Percentiles rank a stretch among this genome's conserved stretches.
Conservation (phyloP, 345 rosid species). For the Pistacia atlantica region DNA sequence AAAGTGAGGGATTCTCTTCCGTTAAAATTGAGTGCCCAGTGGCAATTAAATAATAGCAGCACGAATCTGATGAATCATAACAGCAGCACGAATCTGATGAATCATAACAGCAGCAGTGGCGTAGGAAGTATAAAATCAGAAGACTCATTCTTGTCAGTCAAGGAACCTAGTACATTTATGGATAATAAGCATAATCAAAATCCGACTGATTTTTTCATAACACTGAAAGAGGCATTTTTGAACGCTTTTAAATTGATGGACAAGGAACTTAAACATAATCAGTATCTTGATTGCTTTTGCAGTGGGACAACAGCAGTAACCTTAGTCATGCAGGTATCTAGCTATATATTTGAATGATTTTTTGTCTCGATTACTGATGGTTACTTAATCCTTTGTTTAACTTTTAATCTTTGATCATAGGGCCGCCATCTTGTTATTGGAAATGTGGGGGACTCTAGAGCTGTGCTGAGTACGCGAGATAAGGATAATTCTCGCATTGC, state of each 20-base stretch:
- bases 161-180: conserved; percentile 55
- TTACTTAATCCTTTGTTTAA: not conserved
- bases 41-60: conserved; percentile 64
- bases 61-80: conserved; percentile 44
- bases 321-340: conserved; percentile 77
- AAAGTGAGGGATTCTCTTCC: conserved; percentile 96
- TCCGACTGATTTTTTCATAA: conserved; percentile 50
- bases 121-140: conserved; percentile 54
- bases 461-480: conserved; percentile 79
- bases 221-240: conserved; percentile 78
- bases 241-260: conserved; percentile 95
- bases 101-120: conserved; percentile 48
- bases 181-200: conserved; percentile 56
- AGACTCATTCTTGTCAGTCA: conserved; percentile 57
- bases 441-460: conserved; percentile 97
- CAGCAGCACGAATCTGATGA: conserved; percentile 40
- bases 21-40: conserved; percentile 66
- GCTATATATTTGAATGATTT: not conserved
- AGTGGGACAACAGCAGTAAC: conserved; percentile 99
- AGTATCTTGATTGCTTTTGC: conserved; percentile 78
- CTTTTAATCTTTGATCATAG: conserved; percentile 35
- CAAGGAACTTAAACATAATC: conserved; percentile 76
- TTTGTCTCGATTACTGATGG: not conserved
- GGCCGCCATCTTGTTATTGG: conserved; percentile 79
- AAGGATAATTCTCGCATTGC: conserved; percentile 65